Base-by-base conservation (phyloP, 176 grass and related monocot species). In the Typha latifolia region DNA sequence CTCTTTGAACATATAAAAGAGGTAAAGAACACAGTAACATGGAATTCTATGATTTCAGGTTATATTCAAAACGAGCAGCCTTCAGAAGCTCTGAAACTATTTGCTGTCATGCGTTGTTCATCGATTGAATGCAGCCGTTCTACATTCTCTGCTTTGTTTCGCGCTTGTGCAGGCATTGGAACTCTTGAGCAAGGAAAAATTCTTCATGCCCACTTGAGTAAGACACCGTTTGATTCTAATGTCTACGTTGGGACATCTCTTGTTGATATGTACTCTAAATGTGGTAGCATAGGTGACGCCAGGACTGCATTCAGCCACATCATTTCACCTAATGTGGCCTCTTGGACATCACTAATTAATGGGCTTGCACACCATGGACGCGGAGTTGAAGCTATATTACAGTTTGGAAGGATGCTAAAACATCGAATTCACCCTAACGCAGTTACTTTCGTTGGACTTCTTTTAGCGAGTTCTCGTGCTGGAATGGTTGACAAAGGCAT, bases 11-110 rank as follows among this genome's bases (percentile, higher is more conserved):
- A 82, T 63, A 72, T 87, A 43, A 87, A 82, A 63, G 71, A 82
- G 9, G 79, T 78, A 52, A 70, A 18, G 64, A 61, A 86, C 70
- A 81, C 78, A 0, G 57, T 86, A 51, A 86, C 78, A 18, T 81
- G 84, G 84, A 86, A 86, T 26, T 81, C 84, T 7, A 87, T 87
- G 84, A 82, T 87, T 75, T 87, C 84, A 47, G 84, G 79, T 14
- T 82, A 79, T 8, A 65, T 82, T 76, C 84, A 82, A 14, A 82
- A 87, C 48, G 76, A 79, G 48, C 37, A 72, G 31, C 64, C 71
- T 68, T 74, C 76, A 24, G 79, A 82, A 76, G 79, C 84, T 76
- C 49, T 87, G 2, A 87, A 79, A 69, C 63, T 79, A 55, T 87
- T 82, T 32, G 37, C 61, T n/a, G 63, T 23, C 37, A 87, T 87